These are phyloP conservation scores for Apiospora malaysiana DNA, from an alignment of 2,329 filamentous ascomycete species.

Conservation along the genomic window DNA sequence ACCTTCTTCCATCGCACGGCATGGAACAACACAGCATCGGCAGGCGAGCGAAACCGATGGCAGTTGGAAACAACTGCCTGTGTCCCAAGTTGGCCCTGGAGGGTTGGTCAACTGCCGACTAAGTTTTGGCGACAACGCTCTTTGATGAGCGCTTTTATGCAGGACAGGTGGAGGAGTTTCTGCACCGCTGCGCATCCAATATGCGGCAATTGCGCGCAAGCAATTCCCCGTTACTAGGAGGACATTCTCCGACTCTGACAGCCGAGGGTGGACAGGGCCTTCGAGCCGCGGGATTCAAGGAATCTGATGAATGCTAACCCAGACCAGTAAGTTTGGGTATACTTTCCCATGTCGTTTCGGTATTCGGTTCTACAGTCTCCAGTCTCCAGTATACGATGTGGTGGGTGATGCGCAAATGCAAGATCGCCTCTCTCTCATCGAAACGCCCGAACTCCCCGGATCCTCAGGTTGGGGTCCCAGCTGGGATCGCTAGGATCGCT, in stretches of 20 bases:
- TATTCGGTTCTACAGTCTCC: background rate
- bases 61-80: background rate
- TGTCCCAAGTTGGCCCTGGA: background rate
- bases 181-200: background rate
- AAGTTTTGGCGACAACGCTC: background rate
- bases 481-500: too few species aligned
- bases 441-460: conserved; percentile 4
- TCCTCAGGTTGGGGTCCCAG: background rate
- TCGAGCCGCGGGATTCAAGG: background rate
- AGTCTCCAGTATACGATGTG: background rate
- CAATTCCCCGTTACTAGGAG: background rate
- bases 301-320: too few species aligned
- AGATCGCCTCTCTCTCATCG: background rate
- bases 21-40: background rate
- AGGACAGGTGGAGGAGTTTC: background rate
- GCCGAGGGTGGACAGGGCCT: background rate
- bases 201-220: background rate
- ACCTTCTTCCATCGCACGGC: background rate
- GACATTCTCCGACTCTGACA: conserved; percentile 1
- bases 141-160: conserved; percentile 8
- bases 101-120: background rate
- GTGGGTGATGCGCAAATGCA: background rate
- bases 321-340: too few species aligned
- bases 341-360: background rate
- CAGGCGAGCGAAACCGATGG: background rate